phyloP scores from a whole-genome alignment of 2,329 filamentous ascomycete genomes.

The Alternaria tenuissima region DNA sequence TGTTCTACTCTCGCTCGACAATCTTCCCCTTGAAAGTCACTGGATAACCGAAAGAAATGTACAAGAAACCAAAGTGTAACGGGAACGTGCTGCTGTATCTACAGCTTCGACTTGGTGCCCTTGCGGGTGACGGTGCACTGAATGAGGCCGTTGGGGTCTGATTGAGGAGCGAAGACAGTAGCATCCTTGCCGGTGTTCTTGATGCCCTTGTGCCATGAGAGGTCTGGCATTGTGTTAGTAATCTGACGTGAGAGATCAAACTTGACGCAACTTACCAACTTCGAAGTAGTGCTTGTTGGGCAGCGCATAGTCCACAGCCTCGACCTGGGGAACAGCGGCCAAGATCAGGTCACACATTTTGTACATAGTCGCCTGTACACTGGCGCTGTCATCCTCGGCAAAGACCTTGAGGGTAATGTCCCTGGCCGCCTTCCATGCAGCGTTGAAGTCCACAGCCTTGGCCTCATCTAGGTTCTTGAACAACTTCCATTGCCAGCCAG shows the following conservation, averaged over 20 bases:
- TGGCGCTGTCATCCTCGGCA: slow-evolving; percentile 87
- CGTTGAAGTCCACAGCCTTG: slow-evolving; percentile 74
- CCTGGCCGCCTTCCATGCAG: slow-evolving; percentile 79
- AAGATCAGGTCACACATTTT: slow-evolving; percentile 95
- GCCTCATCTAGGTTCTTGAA: slow-evolving; percentile 75
- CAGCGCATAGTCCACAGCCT: slow-evolving; percentile 79
- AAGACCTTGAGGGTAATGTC: slow-evolving; percentile 90
- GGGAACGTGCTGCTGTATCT: slow-evolving; percentile 25
- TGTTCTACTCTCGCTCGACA: slow-evolving; percentile 37
- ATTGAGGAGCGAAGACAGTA: slow-evolving; percentile 93
- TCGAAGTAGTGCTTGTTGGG: slow-evolving; percentile 99
- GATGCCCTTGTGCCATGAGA: slow-evolving; percentile 94
- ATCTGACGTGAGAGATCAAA: background rate
- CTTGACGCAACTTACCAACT: slow-evolving; percentile 69
- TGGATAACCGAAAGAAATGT: slow-evolving; percentile 23
- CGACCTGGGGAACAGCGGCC: slow-evolving; percentile 73
- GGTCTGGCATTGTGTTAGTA: slow-evolving; percentile 63
- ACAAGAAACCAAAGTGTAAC: slow-evolving; percentile 23
- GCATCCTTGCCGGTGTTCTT: slow-evolving; percentile 97
- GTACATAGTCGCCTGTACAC: slow-evolving; percentile 98
- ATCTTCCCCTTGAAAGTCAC: slow-evolving; percentile 18
- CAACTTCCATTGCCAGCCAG: slow-evolving; percentile 82
- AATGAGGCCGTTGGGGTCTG: slow-evolving; percentile 92
- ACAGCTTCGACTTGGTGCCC: slow-evolving; percentile 55
- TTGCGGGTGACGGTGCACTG: slow-evolving; percentile 83